phyloP scores from a whole-genome alignment of 169 alveolate species.

The Plasmodium vivax region DNA sequence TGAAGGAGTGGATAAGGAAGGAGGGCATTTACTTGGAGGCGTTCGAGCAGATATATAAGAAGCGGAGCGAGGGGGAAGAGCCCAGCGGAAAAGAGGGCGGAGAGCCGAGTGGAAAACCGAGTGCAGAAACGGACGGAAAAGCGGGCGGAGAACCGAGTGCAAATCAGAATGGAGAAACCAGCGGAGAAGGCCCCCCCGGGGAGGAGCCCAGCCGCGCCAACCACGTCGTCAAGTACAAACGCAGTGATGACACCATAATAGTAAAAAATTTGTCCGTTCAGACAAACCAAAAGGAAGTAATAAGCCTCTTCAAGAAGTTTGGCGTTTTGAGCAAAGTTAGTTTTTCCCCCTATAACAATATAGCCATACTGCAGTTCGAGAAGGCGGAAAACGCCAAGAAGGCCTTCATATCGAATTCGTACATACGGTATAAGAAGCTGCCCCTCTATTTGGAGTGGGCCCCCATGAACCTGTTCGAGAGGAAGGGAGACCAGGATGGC shows the following conservation, averaged over 20 bases:
- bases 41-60: conserved; percentile 80
- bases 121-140: conserved; percentile 1
- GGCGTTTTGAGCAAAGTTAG: conserved; percentile 88
- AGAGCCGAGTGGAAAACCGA: background rate
- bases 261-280: conserved; percentile 83
- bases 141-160: background rate
- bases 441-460: conserved; percentile 95
- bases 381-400: conserved; percentile 85
- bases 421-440: conserved; percentile 85
- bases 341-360: conserved; percentile 91
- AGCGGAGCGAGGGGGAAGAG: conserved; percentile 76
- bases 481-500: background rate
- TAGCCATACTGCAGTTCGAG: conserved; percentile 91
- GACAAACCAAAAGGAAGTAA: conserved; percentile 85
- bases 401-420: conserved; percentile 91
- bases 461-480: conserved; percentile 82
- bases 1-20: conserved; percentile 94
- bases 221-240: conserved; percentile 39
- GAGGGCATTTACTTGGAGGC: conserved; percentile 92
- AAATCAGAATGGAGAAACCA: background rate
- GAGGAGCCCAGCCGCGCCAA: background rate
- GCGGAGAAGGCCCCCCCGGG: background rate
- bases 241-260: conserved; percentile 78
- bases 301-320: conserved; percentile 86
- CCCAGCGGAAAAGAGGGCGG: conserved; percentile 17